These are phyloP conservation scores for Alisma plantagoaquatica DNA, from an alignment of 106 monocot genomes.

Conservation along the genomic window DNA sequence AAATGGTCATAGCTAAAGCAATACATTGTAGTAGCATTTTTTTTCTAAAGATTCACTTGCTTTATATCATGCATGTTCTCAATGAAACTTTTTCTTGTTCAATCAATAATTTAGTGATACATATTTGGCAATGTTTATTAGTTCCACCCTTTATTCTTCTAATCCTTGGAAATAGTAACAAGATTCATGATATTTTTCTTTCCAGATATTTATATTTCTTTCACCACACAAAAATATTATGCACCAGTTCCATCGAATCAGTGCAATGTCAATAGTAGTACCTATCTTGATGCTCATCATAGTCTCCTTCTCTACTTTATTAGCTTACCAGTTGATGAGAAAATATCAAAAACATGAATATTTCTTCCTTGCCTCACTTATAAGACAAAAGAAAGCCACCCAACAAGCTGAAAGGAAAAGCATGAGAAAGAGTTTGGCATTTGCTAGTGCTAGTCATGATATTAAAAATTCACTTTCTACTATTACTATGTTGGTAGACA, in stretches of 20 bases:
- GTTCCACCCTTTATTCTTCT: too few species aligned
- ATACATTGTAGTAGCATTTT: too few species aligned
- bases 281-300: constrained; percentile 18
- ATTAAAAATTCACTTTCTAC: constrained; percentile 51
- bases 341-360: constrained; percentile 19
- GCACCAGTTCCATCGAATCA: constrained; percentile 10
- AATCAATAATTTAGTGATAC: too few species aligned
- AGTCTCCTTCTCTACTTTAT: constrained; percentile 11
- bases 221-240: neutral
- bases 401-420: constrained; percentile 91
- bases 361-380: constrained; percentile 27
- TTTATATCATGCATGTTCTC: too few species aligned
- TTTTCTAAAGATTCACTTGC: too few species aligned
- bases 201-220: constrained; percentile 20
- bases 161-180: too few species aligned
- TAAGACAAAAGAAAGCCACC: constrained; percentile 64
- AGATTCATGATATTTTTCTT: too few species aligned
- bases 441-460: constrained; percentile 82
- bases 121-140: too few species aligned
- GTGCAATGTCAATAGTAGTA: constrained; percentile 3
- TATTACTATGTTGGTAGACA: constrained; percentile 48
- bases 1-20: too few species aligned
- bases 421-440: constrained; percentile 88
- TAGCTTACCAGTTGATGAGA: constrained; percentile 8
- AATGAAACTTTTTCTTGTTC: too few species aligned